Evolutionary conservation across 805 yeast genomes (phyloP).

Genomic region (Ogataea trehalophila): DNA sequence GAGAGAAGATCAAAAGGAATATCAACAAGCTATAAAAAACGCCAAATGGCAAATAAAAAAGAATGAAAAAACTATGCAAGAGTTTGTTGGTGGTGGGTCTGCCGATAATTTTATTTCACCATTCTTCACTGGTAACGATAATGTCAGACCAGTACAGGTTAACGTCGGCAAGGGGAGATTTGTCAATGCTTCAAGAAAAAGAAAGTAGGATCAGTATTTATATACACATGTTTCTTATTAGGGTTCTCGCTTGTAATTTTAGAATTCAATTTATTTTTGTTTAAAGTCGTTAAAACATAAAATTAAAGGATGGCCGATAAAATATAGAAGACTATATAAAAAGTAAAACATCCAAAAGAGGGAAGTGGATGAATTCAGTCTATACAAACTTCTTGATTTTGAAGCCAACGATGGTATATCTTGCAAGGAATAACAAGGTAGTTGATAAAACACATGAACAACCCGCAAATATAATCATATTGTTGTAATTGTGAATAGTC

Average conservation of each 20-base stretch:
- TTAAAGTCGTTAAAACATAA: no score
- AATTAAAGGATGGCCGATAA: no score
- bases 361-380: background rate
- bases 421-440: slow-evolving; percentile 8
- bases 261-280: no score
- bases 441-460: slow-evolving; percentile 17
- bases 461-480: slow-evolving; percentile 27
- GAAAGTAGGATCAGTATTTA: slow-evolving; percentile 5
- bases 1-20: slow-evolving; percentile 94
- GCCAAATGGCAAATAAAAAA: slow-evolving; percentile 84
- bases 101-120: slow-evolving; percentile 87
- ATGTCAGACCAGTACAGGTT: slow-evolving; percentile 52
- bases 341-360: no score
- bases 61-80: slow-evolving; percentile 78
- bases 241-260: no score
- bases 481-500: slow-evolving; percentile 17
- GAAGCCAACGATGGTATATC: slow-evolving; percentile 15
- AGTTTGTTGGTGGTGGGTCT: slow-evolving; percentile 93
- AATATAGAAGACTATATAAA: no score
- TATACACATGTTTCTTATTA: no score
- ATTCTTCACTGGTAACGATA: slow-evolving; percentile 63
- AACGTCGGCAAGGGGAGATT: slow-evolving; percentile 81
- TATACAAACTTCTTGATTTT: slow-evolving; percentile 28
- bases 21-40: slow-evolving; percentile 78
- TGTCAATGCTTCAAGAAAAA: slow-evolving; percentile 60